phyloP scores from a whole-genome alignment of 2,329 filamentous ascomycete species.

The Incumbomyces delicatus region DNA sequence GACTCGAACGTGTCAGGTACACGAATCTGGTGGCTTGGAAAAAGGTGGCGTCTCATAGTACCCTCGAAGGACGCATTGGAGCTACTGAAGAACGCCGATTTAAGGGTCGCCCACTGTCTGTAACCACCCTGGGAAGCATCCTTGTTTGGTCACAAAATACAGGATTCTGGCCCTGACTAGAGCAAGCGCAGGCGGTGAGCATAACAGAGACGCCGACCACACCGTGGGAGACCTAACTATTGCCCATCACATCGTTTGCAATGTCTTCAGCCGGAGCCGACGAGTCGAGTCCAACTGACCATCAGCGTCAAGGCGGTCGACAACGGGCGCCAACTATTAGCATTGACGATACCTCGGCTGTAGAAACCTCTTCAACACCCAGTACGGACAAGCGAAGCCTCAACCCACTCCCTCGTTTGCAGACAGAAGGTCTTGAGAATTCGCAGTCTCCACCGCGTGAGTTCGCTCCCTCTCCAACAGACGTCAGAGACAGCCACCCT shows the following conservation, averaged over 20 bases:
- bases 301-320: neutral
- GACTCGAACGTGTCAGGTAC: no score
- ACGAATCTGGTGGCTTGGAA: no score
- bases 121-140: no score
- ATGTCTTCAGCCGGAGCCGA: slow-evolving; percentile 2
- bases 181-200: neutral
- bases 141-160: no score
- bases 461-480: slow-evolving; percentile 33
- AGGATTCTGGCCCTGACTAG: neutral
- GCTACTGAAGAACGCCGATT: no score
- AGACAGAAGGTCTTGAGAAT: slow-evolving; percentile 29
- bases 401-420: slow-evolving; percentile 28
- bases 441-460: slow-evolving; percentile 24
- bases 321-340: slow-evolving; percentile 44
- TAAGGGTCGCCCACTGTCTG: no score
- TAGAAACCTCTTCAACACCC: slow-evolving; percentile 3
- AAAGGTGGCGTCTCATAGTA: no score
- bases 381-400: slow-evolving; percentile 23
- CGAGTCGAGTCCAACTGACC: neutral
- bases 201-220: neutral
- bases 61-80: no score
- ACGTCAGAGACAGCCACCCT: slow-evolving; percentile 51
- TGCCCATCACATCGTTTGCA: neutral
- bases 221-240: neutral
- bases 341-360: slow-evolving; percentile 45